Percentiles rank a stretch among this genome's conserved stretches.
Conservation (phyloP, 495 filamentous ascomycete genomes). For the Melanomma pulvis-pyrius region DNA sequence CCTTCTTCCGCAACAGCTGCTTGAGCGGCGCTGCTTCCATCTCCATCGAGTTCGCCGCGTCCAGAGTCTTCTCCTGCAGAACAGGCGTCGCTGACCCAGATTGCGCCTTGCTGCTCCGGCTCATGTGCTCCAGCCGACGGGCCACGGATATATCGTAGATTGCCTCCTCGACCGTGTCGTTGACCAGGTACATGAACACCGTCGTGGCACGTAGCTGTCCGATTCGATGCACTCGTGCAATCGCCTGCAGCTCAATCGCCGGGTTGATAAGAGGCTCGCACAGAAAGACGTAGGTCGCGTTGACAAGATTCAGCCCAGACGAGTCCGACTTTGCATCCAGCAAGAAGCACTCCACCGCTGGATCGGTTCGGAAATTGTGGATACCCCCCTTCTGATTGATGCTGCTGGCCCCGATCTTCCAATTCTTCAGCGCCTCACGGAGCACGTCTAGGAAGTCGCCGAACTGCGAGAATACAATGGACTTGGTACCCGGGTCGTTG, state of each 20-base stretch:
- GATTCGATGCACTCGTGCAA: conserved; percentile 91
- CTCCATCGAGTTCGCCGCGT: conserved; percentile 81
- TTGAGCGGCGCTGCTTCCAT: conserved; percentile 68
- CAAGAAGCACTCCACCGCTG: conserved; percentile 78
- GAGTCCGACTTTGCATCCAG: conserved; percentile 86
- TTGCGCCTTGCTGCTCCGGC: conserved; percentile 45
- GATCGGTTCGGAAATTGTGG: conserved; percentile 72
- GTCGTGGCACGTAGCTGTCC: conserved; percentile 85
- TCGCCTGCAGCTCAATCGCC: conserved; percentile 89
- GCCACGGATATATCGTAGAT: conserved; percentile 84
- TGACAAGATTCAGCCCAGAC: conserved; percentile 84
- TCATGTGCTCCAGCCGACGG: conserved; percentile 75
- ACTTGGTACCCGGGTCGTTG: conserved; percentile 84
- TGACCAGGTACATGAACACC: conserved; percentile 91
- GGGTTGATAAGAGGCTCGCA: conserved; percentile 93
- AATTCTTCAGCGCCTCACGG: conserved; percentile 62
- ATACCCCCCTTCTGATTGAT: conserved; percentile 68
- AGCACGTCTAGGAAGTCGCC: conserved; percentile 78
- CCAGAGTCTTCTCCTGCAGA: conserved; percentile 63
- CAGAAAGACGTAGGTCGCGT: conserved; percentile 91
- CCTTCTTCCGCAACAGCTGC: conserved; percentile 68
- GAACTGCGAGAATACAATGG: conserved; percentile 89
- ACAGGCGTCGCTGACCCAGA: conserved; percentile 41
- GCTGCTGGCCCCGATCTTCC: conserved; percentile 70
- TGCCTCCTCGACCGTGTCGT: conserved; percentile 84